Base-by-base conservation (phyloP, 768 basidiomycete genomes). In the Hericium alpestre region DNA sequence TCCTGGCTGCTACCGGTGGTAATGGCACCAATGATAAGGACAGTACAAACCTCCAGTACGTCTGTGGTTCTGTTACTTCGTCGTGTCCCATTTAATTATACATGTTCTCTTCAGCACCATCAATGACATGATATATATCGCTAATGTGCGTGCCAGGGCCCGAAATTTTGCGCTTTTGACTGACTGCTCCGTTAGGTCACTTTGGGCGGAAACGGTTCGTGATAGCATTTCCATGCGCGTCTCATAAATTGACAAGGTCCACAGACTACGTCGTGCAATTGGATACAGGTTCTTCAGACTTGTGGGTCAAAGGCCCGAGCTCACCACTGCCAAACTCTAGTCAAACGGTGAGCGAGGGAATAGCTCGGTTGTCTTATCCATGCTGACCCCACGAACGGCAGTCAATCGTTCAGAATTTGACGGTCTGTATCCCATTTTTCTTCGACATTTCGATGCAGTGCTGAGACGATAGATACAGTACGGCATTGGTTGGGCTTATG, bases 271-370 rank as follows among this genome's bases (percentile, higher is more conserved):
- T 77, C 51, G 79, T 90, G 13, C 90, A 93, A 67, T 72, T 93
- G 51, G 90, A 93, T 70, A 90, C 89, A 1, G 90, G 90, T 59
- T 91, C 89, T 10, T 86, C 80, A 60, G 90, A 93, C 70, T 76
- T 93, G 32, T 91, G 89, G 83, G 76, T 88, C 53, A 72, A 79
- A 59, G 77, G 78, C 20, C 59, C 71, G 37, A 66, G 67, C 1
- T 70, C 71, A 39, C 76, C 81, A 13, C 66, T 83, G 58, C 80
- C 83, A 27, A 75, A 74, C 56, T 65, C 74, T 38, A 70, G 71
- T 13, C 66, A 72, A 55, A 82, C 79, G 27, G 86, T 85, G 58
- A 56, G 79, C 70, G 32, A 32, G 8, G 8, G 32, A 32, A 32
- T 32, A 9, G 32, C 9, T 32, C 9, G 1, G 32, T 10, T 9